Conservation (phyloP, 345 rosid species). For the Eucalyptus curtisii region DNA sequence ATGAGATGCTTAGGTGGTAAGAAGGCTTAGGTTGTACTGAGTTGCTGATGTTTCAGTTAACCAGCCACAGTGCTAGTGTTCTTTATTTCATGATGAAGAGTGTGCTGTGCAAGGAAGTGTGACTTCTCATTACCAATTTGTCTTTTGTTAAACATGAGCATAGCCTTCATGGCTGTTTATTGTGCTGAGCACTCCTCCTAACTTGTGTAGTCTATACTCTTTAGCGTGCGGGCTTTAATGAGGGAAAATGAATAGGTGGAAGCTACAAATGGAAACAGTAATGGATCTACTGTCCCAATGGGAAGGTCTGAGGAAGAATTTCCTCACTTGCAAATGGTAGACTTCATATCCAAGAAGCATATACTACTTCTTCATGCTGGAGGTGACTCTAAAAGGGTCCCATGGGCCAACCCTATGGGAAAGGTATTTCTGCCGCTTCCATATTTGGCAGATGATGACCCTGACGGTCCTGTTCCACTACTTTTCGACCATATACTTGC, state of each 20-base stretch:
- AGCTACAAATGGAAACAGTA: conserved; percentile 10
- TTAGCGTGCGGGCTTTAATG: conserved; percentile 6
- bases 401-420: conserved; percentile 99
- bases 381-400: conserved; percentile 97
- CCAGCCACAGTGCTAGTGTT: background rate
- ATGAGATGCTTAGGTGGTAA: background rate
- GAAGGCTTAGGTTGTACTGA: background rate
- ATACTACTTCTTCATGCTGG: conserved; percentile 96
- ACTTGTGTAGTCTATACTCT: background rate
- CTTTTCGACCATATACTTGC: conserved; percentile 98
- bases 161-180: background rate
- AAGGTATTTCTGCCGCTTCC: conserved; percentile 96
- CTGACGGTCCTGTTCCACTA: conserved; percentile 90
- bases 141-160: background rate
- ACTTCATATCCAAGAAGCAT: conserved; percentile 54
- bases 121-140: background rate
- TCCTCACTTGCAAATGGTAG: conserved; percentile 15
- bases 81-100: background rate
- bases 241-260: conserved; percentile 27
- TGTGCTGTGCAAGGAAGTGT: background rate
- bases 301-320: conserved; percentile 1
- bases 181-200: background rate
- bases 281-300: conserved; percentile 2
- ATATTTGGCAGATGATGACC: conserved; percentile 82
- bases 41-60: background rate